Conservation (phyloP, 305 asterid genomes). For the Euphrasia arctica region DNA sequence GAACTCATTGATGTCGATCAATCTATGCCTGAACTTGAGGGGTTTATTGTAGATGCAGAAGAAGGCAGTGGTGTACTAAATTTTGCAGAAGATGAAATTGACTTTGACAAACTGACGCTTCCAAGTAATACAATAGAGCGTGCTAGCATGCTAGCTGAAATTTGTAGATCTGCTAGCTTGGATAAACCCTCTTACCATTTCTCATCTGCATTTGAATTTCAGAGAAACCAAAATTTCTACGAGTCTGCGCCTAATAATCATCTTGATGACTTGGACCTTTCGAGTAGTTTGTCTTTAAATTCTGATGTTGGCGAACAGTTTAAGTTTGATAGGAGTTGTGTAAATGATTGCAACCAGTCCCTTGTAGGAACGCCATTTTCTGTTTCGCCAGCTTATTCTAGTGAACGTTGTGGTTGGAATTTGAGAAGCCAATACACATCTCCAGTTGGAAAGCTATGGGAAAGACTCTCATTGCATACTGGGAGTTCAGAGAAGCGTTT, state of each 20-base stretch:
- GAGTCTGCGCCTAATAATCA: slow-evolving; percentile 64
- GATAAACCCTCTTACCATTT: slow-evolving; percentile 46
- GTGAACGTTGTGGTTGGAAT: slow-evolving; percentile 43
- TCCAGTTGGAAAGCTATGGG: slow-evolving; percentile 86
- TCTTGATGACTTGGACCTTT: slow-evolving; percentile 49
- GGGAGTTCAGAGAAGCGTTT: slow-evolving; percentile 79
- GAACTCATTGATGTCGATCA: slow-evolving; percentile 42
- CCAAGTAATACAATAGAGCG: slow-evolving; percentile 63
- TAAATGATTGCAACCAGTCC: slow-evolving; percentile 35
- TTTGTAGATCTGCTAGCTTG: slow-evolving; percentile 74
- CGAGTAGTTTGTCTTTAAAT: slow-evolving; percentile 34
- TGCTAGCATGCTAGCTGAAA: slow-evolving; percentile 76
- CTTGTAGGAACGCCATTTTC: slow-evolving; percentile 43
- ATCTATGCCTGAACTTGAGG: slow-evolving; percentile 67
- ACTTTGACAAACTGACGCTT: slow-evolving; percentile 49
- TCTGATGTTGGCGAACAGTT: slow-evolving; percentile 37
- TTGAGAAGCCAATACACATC: slow-evolving; percentile 45
- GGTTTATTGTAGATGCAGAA: slow-evolving; percentile 54
- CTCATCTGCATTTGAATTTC: slow-evolving; percentile 50
- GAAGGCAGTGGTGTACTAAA: slow-evolving; percentile 40
- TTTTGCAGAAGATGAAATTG: slow-evolving; percentile 41
- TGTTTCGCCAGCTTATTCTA: slow-evolving; percentile 48
- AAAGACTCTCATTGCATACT: slow-evolving; percentile 47
- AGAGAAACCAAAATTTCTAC: slow-evolving; percentile 38
- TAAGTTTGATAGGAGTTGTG: slow-evolving; percentile 33